Percentiles rank a stretch among this genome's conserved stretches.
Conservation (phyloP, 495 filamentous ascomycete genomes). For the Aspergillus saccharolyticus region DNA sequence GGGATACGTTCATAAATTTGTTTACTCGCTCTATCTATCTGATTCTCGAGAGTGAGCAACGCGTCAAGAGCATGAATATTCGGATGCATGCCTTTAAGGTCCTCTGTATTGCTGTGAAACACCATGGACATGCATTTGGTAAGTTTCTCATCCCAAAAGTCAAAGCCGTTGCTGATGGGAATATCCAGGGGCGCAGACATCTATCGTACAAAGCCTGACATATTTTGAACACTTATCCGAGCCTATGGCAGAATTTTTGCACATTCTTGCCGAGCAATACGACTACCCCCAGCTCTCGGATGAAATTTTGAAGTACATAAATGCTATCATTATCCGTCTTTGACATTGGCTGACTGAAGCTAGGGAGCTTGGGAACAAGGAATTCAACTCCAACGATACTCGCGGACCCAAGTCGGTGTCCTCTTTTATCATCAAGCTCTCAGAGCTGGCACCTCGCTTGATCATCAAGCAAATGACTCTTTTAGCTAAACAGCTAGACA, state of each 20-base stretch:
- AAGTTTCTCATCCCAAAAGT: conserved; percentile 20
- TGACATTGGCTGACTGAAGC: conserved; percentile 19
- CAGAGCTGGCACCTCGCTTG: conserved; percentile 84
- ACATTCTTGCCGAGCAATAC: conserved; percentile 95
- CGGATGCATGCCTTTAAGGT: conserved; percentile 98
- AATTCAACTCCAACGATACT: conserved; percentile 94
- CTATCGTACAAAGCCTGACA: conserved; percentile 92
- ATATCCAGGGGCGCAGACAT: conserved; percentile 84
- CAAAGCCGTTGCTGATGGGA: conserved; percentile 11
- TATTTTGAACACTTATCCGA: conserved; percentile 98
- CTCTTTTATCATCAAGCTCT: conserved; percentile 90
- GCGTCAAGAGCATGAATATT: conserved; percentile 84
- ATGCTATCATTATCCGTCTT: not conserved
- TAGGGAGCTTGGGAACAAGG: conserved; percentile 90
- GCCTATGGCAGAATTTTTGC: conserved; percentile 97
- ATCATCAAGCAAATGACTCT: conserved; percentile 97
- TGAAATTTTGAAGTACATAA: conserved; percentile 66
- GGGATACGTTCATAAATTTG: conserved; percentile 88
- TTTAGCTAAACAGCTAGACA: conserved; percentile 88
- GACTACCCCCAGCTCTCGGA: conserved; percentile 95
- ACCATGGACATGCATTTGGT: conserved; percentile 97
- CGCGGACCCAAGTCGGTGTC: conserved; percentile 97
- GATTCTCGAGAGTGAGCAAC: conserved; percentile 87
- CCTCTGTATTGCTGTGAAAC: conserved; percentile 92
- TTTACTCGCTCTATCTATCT: conserved; percentile 93